A percentile compares a stretch with the other conserved stretches of the same genome.
Conservation (phyloP, 495 filamentous ascomycete genomes). For the Pyrenopolyporus hunteri region DNA sequence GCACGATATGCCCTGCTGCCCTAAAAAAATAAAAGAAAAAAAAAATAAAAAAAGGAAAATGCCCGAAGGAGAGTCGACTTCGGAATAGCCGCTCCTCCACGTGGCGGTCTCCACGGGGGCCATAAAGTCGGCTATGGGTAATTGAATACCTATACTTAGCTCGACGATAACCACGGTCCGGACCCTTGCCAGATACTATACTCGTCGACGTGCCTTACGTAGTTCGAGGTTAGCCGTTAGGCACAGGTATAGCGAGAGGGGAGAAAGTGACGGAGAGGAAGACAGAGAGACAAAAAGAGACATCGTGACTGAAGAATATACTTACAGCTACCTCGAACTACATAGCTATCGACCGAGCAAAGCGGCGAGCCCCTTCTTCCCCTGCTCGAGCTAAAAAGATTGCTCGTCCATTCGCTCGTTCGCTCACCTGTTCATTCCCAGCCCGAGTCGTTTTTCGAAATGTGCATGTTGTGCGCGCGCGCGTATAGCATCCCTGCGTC, state of each 20-base stretch:
- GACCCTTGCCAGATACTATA: not conserved
- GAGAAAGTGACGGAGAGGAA: too few relatives aligned
- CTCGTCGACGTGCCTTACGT: not conserved
- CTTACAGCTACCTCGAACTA: constrained; percentile 4
- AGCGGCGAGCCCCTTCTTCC: too few relatives aligned
- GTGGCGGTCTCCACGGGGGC: constrained; percentile 1
- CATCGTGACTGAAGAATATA: too few relatives aligned
- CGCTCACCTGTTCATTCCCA: not conserved
- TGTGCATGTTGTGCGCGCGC: not conserved
- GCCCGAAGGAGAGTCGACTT: not conserved
- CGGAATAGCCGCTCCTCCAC: not conserved
- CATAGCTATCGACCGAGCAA: too few relatives aligned
- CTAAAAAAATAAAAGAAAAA: too few relatives aligned
- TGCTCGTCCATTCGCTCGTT: not conserved
- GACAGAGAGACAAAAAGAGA: too few relatives aligned
- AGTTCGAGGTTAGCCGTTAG: too few relatives aligned
- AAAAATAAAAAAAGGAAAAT: too few relatives aligned
- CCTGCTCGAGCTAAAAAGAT: too few relatives aligned
- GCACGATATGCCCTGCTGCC: not conserved
- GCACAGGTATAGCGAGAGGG: too few relatives aligned
- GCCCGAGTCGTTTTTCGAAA: not conserved
- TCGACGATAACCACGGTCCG: not conserved
- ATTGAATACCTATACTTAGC: not conserved
- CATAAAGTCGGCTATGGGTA: not conserved
- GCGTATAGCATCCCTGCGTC: not conserved